Evolutionary conservation across 345 rosid species (phyloP).

Genomic region (Eucalyptus cloeziana): DNA sequence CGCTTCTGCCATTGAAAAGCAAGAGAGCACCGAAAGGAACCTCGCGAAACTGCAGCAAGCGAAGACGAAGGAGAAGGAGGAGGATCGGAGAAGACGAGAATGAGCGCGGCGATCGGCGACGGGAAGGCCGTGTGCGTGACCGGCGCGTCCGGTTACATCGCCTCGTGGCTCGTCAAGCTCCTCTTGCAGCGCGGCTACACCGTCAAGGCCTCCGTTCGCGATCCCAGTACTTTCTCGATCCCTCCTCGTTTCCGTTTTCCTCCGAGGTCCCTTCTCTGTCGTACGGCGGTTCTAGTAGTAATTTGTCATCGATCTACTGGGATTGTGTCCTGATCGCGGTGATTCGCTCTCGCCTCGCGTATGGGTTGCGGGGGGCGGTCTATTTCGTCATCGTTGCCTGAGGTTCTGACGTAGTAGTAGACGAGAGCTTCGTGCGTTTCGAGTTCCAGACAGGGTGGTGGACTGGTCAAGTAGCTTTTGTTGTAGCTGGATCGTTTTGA

Average conservation of each 20-base stretch:
- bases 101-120: constrained; percentile 23
- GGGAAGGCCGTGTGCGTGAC: constrained; percentile 77
- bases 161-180: constrained; percentile 80
- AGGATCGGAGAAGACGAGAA: neutral
- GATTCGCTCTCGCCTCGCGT: neutral
- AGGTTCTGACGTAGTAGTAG: neutral
- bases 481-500: neutral
- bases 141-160: constrained; percentile 87
- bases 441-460: neutral
- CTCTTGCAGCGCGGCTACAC: constrained; percentile 66
- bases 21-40: neutral
- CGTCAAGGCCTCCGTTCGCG: constrained; percentile 83
- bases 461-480: neutral
- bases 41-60: neutral
- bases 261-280: neutral
- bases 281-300: neutral
- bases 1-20: neutral
- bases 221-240: constrained; percentile 40
- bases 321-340: neutral
- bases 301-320: neutral
- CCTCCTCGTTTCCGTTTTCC: neutral
- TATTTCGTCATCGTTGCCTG: neutral
- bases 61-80: neutral
- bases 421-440: neutral
- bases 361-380: neutral